Conservation (phyloP, 2,329 filamentous ascomycete genomes). For the Venturia nashicola region DNA sequence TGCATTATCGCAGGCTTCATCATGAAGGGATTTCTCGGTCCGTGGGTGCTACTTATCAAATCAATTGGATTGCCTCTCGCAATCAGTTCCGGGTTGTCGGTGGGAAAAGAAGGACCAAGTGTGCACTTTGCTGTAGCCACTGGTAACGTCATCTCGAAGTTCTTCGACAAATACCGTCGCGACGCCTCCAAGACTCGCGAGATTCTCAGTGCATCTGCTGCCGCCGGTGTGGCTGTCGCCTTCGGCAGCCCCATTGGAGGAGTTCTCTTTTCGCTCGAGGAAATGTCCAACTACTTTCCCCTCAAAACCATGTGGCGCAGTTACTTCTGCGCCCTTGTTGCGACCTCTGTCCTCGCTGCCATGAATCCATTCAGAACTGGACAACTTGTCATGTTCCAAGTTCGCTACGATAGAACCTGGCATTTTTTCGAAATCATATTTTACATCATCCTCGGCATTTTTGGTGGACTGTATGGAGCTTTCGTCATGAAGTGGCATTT, state of each 20-base stretch:
- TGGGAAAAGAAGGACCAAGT: slow-evolving; percentile 94
- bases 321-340: slow-evolving; percentile 94
- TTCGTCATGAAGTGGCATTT: slow-evolving; percentile 98
- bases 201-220: slow-evolving; percentile 87
- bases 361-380: slow-evolving; percentile 98
- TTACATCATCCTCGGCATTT: slow-evolving; percentile 81
- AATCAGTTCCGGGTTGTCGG: slow-evolving; percentile 85
- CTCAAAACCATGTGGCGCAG: slow-evolving; percentile 96
- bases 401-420: slow-evolving; percentile 90
- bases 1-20: slow-evolving; percentile 98
- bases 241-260: slow-evolving; percentile 97
- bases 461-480: slow-evolving; percentile 88
- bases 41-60: slow-evolving; percentile 88
- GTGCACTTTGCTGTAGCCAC: slow-evolving; percentile 99
- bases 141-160: slow-evolving; percentile 85
- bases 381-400: slow-evolving; percentile 98
- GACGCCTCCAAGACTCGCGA: slow-evolving; percentile 93
- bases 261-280: slow-evolving; percentile 80
- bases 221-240: slow-evolving; percentile 88
- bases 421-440: slow-evolving; percentile 95
- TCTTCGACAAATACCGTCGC: slow-evolving; percentile 83
- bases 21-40: slow-evolving; percentile 95
- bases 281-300: slow-evolving; percentile 94
- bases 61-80: slow-evolving; percentile 80
- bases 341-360: slow-evolving; percentile 78